Base-by-base conservation (phyloP, 805 yeast genomes). In the Cyberlindnera mrakii region DNA sequence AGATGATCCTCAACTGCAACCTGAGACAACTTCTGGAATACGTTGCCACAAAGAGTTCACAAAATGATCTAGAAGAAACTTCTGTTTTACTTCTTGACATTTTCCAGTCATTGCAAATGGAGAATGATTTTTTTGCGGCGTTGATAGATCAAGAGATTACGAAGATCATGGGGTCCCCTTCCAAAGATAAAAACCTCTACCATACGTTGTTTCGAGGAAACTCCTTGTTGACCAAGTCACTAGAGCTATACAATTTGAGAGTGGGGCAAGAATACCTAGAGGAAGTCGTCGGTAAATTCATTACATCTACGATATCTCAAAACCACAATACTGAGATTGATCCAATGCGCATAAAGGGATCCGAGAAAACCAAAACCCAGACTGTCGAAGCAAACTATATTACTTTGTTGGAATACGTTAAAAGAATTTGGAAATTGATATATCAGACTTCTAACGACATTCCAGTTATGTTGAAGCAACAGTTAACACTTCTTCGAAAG, bases 131-230 rank as follows among this genome's bases (percentile, higher is more conserved):
- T 90, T 78, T 91, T 49, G 71, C 73, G 43, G 71, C 80, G 0
- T 64, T 90, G 44, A 78, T 86, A 61, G 81, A 80, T 30, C 70
- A 66, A 16, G 97, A 89, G 58, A 67, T 88, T 1, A 48, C 48
- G 9, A 44, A 44, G 32, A 45, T 50, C 33, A 40, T 45, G 45
- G 41, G 5, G 27, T 32, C 23, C 2, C 35, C 44, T 8, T 19
- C 42, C 5, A 38, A 50, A 6, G 36, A 35, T 7, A 64, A 58
- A 39, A 74, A 75, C 49, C 61, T 78, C 4, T 73, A 76, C 49
- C 81, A 77, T 49, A 74, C 86, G 0, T 59, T 87, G 14, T 91
- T 91, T 56, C 71, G 99, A 52, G 96, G 96, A 0, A 85, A 87
- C 44, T 80, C 96, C 1, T 71, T 91, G 5, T 70, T 93, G 47